Evolutionary conservation across 495 filamentous ascomycete genomes (phyloP).

Genomic region (Penicillium waksmanii): DNA sequence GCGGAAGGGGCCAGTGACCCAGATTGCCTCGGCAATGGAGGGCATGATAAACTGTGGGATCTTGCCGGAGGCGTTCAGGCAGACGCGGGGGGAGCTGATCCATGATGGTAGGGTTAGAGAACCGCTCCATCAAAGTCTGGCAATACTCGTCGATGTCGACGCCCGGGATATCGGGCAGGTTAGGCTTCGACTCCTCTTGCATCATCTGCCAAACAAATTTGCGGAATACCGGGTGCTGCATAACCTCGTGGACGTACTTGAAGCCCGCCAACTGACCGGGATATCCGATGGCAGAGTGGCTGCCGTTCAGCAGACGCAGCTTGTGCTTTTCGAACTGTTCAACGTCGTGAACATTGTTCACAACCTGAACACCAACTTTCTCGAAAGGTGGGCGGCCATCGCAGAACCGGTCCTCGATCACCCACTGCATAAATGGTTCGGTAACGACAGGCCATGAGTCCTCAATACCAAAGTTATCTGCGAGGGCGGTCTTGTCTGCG

Average conservation of each 20-base stretch:
- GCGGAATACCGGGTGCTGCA: conserved; percentile 42
- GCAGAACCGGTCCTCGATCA: conserved; percentile 51
- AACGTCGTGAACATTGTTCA: conserved; percentile 48
- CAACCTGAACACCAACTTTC: conserved; percentile 51
- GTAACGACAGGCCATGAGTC: conserved; percentile 54
- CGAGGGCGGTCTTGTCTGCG: conserved; percentile 42
- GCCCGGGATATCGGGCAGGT: conserved; percentile 46
- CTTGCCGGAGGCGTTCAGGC: conserved; percentile 51
- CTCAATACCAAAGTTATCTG: conserved; percentile 43
- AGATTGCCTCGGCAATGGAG: conserved; percentile 51
- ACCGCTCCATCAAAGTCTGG: conserved; percentile 49
- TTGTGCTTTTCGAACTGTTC: conserved; percentile 56
- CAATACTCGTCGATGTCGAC: conserved; percentile 51
- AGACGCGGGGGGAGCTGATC: conserved; percentile 52
- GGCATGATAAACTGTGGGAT: conserved; percentile 57
- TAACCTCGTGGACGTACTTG: conserved; percentile 52
- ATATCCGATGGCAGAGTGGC: conserved; percentile 52
- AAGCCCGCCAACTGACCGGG: conserved; percentile 49
- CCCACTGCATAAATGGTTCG: conserved; percentile 56
- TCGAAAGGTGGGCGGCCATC: conserved; percentile 52
- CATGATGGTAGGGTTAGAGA: conserved; percentile 53
- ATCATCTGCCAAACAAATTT: conserved; percentile 53
- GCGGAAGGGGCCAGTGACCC: conserved; percentile 47
- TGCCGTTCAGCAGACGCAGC: conserved; percentile 51
- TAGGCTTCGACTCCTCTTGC: conserved; percentile 50